phyloP scores from a whole-genome alignment of 495 filamentous ascomycete genomes.

The Penicillium odoratum region DNA sequence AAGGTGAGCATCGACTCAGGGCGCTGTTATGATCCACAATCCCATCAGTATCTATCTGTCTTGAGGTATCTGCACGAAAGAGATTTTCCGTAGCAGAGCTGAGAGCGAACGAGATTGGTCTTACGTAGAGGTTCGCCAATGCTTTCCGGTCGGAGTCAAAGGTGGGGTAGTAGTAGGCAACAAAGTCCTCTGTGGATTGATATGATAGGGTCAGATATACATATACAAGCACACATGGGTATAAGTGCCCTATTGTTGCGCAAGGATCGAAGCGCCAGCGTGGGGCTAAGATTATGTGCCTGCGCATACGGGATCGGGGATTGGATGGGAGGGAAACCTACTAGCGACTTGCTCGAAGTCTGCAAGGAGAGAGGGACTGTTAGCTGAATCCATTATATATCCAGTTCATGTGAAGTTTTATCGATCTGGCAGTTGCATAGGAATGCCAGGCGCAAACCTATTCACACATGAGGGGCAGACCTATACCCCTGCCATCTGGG shows the following conservation, averaged over 20 bases:
- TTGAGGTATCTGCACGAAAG: not conserved
- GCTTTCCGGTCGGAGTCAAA: slow-evolving; percentile 68
- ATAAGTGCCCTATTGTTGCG: not conserved
- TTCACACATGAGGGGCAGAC: not conserved
- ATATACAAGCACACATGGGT: not conserved
- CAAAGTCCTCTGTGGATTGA: slow-evolving; percentile 67
- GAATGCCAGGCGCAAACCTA: slow-evolving; percentile 17
- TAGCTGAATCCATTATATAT: slow-evolving; percentile 15
- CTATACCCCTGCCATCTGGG: not conserved
- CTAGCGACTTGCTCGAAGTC: slow-evolving; percentile 57
- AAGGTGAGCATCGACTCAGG: slow-evolving; percentile 92
- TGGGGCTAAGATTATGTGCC: slow-evolving; percentile 9
- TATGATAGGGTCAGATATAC: not conserved
- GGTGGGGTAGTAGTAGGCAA: slow-evolving; percentile 81
- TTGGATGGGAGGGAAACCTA: slow-evolving; percentile 36
- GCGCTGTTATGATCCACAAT: slow-evolving; percentile 52
- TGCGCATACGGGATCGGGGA: slow-evolving; percentile 9
- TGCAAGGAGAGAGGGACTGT: slow-evolving; percentile 22
- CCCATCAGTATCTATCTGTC: slow-evolving; percentile 1
- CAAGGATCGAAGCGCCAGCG: not conserved
- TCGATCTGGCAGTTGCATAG: slow-evolving; percentile 6
- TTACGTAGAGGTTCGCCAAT: slow-evolving; percentile 78
- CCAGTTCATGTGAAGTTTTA: not conserved
- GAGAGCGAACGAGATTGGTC: not conserved
- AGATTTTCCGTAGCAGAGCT: not conserved